Evolutionary conservation across 176 grass and related monocot species (phyloP).

Genomic region (Oryza rufipogon): DNA sequence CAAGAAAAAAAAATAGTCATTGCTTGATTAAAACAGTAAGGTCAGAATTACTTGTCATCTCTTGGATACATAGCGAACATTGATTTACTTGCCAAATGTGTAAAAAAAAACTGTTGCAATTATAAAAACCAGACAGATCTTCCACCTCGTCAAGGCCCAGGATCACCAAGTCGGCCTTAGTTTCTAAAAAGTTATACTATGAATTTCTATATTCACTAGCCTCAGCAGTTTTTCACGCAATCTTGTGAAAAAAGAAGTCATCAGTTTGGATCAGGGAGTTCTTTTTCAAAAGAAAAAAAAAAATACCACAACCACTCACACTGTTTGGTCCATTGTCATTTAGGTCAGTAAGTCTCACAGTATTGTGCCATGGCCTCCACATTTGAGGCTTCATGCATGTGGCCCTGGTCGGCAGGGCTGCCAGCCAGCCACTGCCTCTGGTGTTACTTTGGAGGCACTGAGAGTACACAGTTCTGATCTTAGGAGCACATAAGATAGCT

Average conservation of each 20-base stretch:
- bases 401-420: background rate
- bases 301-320: background rate
- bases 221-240: conserved; percentile 3
- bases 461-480: background rate
- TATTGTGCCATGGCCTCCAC: conserved; percentile 6
- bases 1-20: conserved; percentile 1
- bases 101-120: background rate
- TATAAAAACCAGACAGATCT: conserved; percentile 1
- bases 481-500: conserved; percentile 4
- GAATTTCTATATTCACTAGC: background rate
- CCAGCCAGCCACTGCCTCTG: background rate
- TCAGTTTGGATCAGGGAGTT: background rate
- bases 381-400: conserved; percentile 22
- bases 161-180: background rate
- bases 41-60: background rate
- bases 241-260: conserved; percentile 4
- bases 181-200: background rate
- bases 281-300: background rate
- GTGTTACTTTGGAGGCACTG: conserved; percentile 5
- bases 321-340: background rate
- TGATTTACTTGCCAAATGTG: background rate
- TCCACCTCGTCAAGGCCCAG: conserved; percentile 11
- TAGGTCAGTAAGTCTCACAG: background rate
- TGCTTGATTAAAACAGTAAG: background rate
- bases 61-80: conserved; percentile 13